Percentiles rank a stretch among this genome's conserved stretches.
Evolutionary conservation across 2,329 filamentous ascomycete species (phyloP).

Genomic region (Beauveria sp.): DNA sequence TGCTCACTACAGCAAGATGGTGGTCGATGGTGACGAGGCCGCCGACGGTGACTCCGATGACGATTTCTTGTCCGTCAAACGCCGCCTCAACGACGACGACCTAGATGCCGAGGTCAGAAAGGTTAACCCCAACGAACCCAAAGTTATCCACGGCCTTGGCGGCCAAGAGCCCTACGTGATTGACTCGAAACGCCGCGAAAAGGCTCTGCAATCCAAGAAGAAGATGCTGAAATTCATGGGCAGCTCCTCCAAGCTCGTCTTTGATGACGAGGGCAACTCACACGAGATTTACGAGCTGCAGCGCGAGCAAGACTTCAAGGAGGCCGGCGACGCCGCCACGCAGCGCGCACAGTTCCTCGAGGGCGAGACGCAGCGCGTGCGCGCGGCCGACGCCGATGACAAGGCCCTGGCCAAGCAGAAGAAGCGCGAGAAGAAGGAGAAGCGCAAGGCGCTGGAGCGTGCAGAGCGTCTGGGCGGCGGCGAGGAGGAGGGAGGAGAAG

Average conservation of each 20-base stretch:
- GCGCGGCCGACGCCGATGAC: slow-evolving; percentile 70
- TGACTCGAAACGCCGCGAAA: slow-evolving; percentile 92
- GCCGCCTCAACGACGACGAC: slow-evolving; percentile 68
- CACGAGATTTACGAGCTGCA: slow-evolving; percentile 85
- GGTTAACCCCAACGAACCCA: slow-evolving; percentile 37
- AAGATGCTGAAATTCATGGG: slow-evolving; percentile 86
- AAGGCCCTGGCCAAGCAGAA: slow-evolving; percentile 75
- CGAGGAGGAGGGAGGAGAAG: slow-evolving; percentile 43
- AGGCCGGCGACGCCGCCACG: slow-evolving; percentile 65
- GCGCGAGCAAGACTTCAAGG: slow-evolving; percentile 71
- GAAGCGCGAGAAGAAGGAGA: slow-evolving; percentile 67
- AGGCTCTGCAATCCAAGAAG: slow-evolving; percentile 92
- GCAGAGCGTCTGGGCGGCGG: slow-evolving; percentile 29
- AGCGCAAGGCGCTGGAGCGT: slow-evolving; percentile 58
- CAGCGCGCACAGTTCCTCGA: slow-evolving; percentile 74
- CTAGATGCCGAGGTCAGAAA: slow-evolving; percentile 42
- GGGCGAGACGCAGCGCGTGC: slow-evolving; percentile 63
- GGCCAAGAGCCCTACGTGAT: slow-evolving; percentile 70
- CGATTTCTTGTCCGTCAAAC: slow-evolving; percentile 84
- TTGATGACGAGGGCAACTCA: slow-evolving; percentile 83
- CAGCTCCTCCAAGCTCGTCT: slow-evolving; percentile 76
- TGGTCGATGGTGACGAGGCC: slow-evolving; percentile 45
- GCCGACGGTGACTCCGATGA: slow-evolving; percentile 59
- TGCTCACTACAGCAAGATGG: slow-evolving; percentile 82
- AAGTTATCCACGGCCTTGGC: slow-evolving; percentile 59